A percentile compares a stretch with the other conserved stretches of the same genome.
These are phyloP conservation scores for Lasiosphaeria hispida DNA, from an alignment of 495 filamentous ascomycete genomes.

Conservation along the genomic window DNA sequence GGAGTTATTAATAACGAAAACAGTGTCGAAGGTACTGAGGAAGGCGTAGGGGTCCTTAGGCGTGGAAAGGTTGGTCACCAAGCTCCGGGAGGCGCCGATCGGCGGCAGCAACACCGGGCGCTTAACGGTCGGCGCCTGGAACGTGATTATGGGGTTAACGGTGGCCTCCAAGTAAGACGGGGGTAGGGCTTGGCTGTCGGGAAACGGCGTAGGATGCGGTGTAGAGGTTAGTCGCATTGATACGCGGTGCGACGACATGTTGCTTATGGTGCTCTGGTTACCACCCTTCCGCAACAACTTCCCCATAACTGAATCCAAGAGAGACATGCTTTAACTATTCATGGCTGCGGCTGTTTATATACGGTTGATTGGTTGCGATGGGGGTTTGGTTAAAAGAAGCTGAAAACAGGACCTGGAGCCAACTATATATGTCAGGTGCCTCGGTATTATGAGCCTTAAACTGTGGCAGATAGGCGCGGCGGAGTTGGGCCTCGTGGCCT, in stretches of 20 bases:
- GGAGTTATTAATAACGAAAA: slow-evolving; percentile 93
- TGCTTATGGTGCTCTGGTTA: slow-evolving; percentile 12
- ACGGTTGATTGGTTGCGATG: too few relatives aligned
- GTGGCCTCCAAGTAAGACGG: slow-evolving; percentile 21
- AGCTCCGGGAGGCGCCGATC: slow-evolving; percentile 20
- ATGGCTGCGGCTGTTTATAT: too few relatives aligned
- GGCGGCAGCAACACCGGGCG: slow-evolving; percentile 20
- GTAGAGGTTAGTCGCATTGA: too few relatives aligned
- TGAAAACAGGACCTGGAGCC: too few relatives aligned
- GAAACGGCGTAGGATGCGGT: too few relatives aligned
- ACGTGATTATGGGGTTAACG: slow-evolving; percentile 18
- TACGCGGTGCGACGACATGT: neutral
- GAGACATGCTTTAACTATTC: slow-evolving; percentile 5
- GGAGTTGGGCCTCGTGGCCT: too few relatives aligned
- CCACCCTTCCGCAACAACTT: slow-evolving; percentile 18
- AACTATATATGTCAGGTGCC: too few relatives aligned
- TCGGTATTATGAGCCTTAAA: too few relatives aligned
- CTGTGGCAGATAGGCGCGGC: too few relatives aligned
- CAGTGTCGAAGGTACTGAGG: slow-evolving; percentile 79
- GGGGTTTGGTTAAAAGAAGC: too few relatives aligned
- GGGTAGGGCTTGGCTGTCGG: slow-evolving; percentile 12
- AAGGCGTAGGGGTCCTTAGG: slow-evolving; percentile 74
- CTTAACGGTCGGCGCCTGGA: neutral
- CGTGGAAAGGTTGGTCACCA: slow-evolving; percentile 21
- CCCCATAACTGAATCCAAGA: slow-evolving; percentile 24